phyloP scores from a whole-genome alignment of 345 rosid genomes.

The Pugionium dolabratum region DNA sequence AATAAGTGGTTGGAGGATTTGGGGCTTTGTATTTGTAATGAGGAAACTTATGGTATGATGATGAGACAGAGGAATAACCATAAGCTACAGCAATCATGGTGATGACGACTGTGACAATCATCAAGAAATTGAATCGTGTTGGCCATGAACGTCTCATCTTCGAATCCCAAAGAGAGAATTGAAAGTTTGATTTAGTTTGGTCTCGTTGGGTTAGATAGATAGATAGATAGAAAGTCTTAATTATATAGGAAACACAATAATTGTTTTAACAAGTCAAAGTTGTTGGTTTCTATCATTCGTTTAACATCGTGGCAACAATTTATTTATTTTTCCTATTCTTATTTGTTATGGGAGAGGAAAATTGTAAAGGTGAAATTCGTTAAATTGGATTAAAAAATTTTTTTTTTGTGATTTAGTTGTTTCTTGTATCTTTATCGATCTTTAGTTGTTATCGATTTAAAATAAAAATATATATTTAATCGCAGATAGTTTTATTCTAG shows the following conservation, averaged over 20 bases:
- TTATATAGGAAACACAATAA: constrained; percentile 3
- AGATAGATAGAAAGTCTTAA: not conserved
- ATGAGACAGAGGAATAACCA: constrained; percentile 33
- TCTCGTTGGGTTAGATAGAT: not conserved
- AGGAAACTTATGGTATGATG: constrained; percentile 42
- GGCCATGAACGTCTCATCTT: constrained; percentile 40
- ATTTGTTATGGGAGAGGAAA: not conserved
- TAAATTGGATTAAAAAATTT: no score
- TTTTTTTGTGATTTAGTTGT: not conserved
- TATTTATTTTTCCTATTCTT: not conserved
- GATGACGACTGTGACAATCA: constrained; percentile 23
- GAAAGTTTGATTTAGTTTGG: not conserved
- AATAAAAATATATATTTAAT: no score
- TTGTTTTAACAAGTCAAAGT: constrained; percentile 30
- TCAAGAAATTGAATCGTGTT: constrained; percentile 10
- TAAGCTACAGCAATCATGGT: constrained; percentile 37
- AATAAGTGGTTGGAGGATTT: constrained; percentile 34
- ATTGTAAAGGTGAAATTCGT: not conserved
- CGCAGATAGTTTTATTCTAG: no score
- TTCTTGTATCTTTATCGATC: not conserved
- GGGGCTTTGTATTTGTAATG: constrained; percentile 44
- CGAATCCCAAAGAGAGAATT: not conserved
- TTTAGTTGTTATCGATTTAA: no score
- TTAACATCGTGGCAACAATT: constrained; percentile 8
- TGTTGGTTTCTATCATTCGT: constrained; percentile 8